Conservation (phyloP, 2,329 filamentous ascomycete species). For the Berkeleyomyces basicola region DNA sequence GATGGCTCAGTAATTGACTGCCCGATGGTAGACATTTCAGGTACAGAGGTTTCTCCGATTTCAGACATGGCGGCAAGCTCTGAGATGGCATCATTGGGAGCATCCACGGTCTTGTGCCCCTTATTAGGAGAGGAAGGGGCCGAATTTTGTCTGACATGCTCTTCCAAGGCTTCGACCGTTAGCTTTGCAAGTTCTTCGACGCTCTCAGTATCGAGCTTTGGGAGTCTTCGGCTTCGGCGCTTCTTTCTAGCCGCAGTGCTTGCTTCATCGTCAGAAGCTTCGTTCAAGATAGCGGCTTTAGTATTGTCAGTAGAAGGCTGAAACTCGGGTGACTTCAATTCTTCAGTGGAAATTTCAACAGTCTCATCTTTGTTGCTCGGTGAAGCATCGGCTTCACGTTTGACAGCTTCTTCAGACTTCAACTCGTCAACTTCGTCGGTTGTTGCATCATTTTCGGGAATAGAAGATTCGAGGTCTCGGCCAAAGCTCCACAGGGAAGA, state of each 20-base stretch:
- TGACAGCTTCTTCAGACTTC: neutral
- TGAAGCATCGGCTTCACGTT: neutral
- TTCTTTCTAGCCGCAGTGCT: conserved; percentile 3
- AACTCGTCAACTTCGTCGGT: neutral
- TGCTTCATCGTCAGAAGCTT: neutral
- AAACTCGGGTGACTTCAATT: neutral
- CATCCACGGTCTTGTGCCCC: neutral
- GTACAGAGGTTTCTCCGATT: neutral
- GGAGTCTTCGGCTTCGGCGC: neutral
- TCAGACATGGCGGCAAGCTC: conserved; percentile 11
- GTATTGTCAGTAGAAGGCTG: neutral
- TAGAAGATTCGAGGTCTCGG: neutral
- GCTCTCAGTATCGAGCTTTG: neutral
- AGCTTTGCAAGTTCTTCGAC: conserved; percentile 2
- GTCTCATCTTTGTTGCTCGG: neutral
- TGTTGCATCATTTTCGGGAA: neutral
- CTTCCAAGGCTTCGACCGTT: conserved; percentile 7
- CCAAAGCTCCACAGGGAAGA: conserved; percentile 2
- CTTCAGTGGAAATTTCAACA: neutral
- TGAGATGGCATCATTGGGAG: conserved; percentile 7
- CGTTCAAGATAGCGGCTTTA: neutral
- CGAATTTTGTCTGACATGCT: conserved; percentile 3
- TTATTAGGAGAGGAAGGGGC: conserved; percentile 5
- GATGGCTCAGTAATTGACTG: neutral
- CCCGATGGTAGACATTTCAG: neutral